Evolutionary conservation across 2,329 filamentous ascomycete species (phyloP), one percentile per base, ranked within the genome.

Genomic region (Diaporthe nobilis): DNA sequence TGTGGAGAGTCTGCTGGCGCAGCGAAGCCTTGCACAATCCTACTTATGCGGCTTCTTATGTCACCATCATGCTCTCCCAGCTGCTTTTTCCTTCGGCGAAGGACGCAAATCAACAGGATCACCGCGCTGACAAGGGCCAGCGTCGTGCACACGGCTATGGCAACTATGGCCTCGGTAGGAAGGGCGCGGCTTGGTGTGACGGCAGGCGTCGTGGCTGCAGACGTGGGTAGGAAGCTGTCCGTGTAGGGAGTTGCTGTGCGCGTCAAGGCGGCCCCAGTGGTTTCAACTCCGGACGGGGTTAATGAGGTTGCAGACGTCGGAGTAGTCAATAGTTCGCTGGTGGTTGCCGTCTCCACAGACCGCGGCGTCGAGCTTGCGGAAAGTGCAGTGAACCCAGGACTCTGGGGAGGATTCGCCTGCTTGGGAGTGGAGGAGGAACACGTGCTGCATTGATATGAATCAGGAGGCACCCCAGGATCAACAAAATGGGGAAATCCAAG

Each of bases 71-170:
- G 77, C 22, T 75, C 77, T 53, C 75, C 78, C 39, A 78, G 74
- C 31, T 78, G 71, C 25, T 78, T 77, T 55, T 79, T 81, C 17
- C 82, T 81, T 8, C 83, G 81, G 22, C 83, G 83, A 15, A 87
- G 75, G 3, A 87, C 78, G 63, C 85, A 85, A 3, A 86, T 77
- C 2, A 84, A 73, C 22, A 87, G 77, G 13, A 82, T 81, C 13
- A 84, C 71, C 4, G 89, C 73, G 3, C 84, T 79, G 20, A 86
- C 75, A 15, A 86, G 77, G 5, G 80, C 85, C n/a, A 87, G 78
- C 4, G 85, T 78, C 2, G 85, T 83, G 68, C 85, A 86, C 15
- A 89, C 78, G 5, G 82, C 85, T 67, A 90, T 86, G 44, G 88
- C 87, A 3, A 85, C 84, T 74, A 86, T 89, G 61, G 84, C 83